A percentile compares a stretch with the other conserved stretches of the same genome.
phyloP scores from a whole-genome alignment of 495 filamentous ascomycete species.

The Penicillium taxi region DNA sequence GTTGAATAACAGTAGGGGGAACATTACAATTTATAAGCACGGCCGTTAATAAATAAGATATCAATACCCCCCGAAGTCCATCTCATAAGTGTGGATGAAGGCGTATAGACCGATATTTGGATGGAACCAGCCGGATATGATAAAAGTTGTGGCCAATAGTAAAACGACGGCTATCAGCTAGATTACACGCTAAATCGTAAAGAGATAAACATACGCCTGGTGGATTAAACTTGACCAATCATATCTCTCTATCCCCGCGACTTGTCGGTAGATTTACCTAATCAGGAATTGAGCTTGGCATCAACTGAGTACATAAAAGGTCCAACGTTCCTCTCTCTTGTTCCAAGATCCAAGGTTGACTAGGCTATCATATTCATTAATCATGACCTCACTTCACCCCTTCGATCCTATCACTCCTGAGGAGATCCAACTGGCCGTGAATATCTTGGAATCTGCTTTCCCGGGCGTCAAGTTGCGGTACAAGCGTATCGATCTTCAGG shows the following conservation, averaged over 20 bases:
- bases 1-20: no score
- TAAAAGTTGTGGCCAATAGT: no score
- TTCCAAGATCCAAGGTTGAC: neutral
- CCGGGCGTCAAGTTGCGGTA: conserved; percentile 34
- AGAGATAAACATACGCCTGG: conserved; percentile 15
- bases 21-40: no score
- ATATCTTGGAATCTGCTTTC: conserved; percentile 33
- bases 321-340: neutral
- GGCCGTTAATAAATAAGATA: no score
- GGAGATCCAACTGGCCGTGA: conserved; percentile 36
- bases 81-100: no score
- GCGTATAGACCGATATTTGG: no score
- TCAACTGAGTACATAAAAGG: conserved; percentile 8
- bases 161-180: no score
- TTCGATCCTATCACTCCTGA: conserved; percentile 37
- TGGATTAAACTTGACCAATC: conserved; percentile 9
- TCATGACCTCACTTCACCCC: conserved; percentile 29
- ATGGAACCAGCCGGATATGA: no score
- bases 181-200: conserved; percentile 12
- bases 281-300: conserved; percentile 4
- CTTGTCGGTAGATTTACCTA: conserved; percentile 18
- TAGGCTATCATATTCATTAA: neutral
- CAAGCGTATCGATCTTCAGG: conserved; percentile 40
- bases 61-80: no score
- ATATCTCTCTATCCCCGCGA: neutral